Conservation (phyloP, 208 protist species). For the Naegleria lovaniensis region DNA sequence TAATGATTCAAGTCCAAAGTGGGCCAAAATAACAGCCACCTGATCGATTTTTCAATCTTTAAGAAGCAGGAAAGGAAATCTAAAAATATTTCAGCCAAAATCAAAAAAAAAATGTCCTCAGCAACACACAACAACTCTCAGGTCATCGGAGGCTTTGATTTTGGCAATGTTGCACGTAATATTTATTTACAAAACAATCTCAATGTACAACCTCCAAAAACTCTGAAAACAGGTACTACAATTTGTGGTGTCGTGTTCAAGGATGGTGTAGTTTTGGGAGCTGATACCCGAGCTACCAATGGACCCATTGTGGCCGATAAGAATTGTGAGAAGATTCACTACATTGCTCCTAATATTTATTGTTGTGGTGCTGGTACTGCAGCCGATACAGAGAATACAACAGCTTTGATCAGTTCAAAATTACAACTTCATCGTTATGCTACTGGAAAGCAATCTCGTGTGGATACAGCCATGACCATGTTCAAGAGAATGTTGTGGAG, state of each 20-base stretch:
- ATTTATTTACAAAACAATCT: conserved; percentile 57
- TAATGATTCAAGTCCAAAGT: too few relatives aligned
- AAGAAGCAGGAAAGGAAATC: conserved; percentile 26
- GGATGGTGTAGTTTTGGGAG: conserved; percentile 98
- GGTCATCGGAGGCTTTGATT: conserved; percentile 70
- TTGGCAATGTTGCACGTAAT: conserved; percentile 84
- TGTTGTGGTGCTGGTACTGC: conserved; percentile 99
- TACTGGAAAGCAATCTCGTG: conserved; percentile 85
- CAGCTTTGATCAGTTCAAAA: conserved; percentile 83
- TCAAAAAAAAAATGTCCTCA: conserved; percentile 7
- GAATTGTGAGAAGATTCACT: conserved; percentile 99
- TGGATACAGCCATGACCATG: conserved; percentile 90
- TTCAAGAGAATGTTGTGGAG: conserved; percentile 92
- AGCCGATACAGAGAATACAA: conserved; percentile 94
- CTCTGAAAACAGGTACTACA: conserved; percentile 98
- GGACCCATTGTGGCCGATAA: conserved; percentile 98
- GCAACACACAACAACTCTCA: neutral
- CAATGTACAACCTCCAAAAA: conserved; percentile 60
- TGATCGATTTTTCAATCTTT: conserved; percentile 22
- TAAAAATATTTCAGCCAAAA: neutral
- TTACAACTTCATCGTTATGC: conserved; percentile 88
- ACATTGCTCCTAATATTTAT: conserved; percentile 99
- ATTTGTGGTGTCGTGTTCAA: conserved; percentile 97
- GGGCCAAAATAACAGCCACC: too few relatives aligned
- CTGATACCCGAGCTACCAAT: conserved; percentile 98